These are phyloP conservation scores for Tolypocladium guangdongense DNA, from an alignment of 2,329 filamentous ascomycete genomes.

Conservation along the genomic window DNA sequence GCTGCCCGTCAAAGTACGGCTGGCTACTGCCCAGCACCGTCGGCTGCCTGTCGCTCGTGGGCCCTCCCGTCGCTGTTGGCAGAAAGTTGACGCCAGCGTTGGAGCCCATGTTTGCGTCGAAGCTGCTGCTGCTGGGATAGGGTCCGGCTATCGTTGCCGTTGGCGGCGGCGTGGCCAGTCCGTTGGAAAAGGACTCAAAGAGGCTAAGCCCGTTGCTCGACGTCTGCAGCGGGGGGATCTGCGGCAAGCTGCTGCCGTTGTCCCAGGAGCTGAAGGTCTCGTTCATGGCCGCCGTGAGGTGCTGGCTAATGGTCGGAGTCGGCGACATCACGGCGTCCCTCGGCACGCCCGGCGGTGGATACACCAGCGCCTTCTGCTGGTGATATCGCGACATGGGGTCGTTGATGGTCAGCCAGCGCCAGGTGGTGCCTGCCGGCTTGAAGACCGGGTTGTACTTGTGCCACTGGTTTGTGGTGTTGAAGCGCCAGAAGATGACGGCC, in stretches of 20 bases:
- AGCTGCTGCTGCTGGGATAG: constrained; percentile 30
- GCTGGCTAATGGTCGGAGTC: constrained; percentile 36
- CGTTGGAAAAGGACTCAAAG: constrained; percentile 39
- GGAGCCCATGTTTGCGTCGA: constrained; percentile 26
- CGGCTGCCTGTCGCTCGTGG: constrained; percentile 14
- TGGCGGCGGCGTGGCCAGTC: constrained; percentile 46
- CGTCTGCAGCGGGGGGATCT: constrained; percentile 21
- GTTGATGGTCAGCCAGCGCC: constrained; percentile 51
- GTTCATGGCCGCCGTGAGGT: constrained; percentile 43
- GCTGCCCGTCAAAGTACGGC: constrained; percentile 21
- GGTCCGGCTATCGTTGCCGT: constrained; percentile 38
- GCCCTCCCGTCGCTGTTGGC: constrained; percentile 15
- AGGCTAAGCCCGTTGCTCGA: constrained; percentile 26
- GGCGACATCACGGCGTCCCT: constrained; percentile 42
- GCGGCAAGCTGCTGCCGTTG: constrained; percentile 12
- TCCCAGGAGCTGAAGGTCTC: constrained; percentile 46
- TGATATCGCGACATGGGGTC: constrained; percentile 49
- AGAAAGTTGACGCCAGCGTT: constrained; percentile 20
- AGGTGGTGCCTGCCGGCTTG: constrained; percentile 43
- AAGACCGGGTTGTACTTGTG: constrained; percentile 36
- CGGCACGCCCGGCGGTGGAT: constrained; percentile 20
- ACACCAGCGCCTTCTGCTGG: constrained; percentile 35
- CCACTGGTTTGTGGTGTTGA: constrained; percentile 42
- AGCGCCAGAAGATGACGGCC: constrained; percentile 53
- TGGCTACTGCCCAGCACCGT: constrained; percentile 14